Evolutionary conservation across 2,329 filamentous ascomycete species (phyloP), one percentile per base, ranked within the genome.

Genomic region (Pseudogymnoascus pannorum): DNA sequence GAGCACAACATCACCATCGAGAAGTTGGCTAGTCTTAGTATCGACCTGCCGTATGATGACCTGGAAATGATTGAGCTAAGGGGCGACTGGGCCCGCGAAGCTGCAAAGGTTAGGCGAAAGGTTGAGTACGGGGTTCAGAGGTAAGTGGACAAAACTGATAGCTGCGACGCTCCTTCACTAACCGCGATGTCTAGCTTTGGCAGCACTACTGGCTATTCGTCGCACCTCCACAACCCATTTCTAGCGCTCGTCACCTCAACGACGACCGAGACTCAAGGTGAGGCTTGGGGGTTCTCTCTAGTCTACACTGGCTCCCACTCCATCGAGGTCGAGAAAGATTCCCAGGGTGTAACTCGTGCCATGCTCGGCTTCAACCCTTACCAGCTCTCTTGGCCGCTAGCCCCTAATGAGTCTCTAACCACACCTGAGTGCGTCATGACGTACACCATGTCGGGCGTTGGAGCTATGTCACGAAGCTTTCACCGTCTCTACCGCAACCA

Each of bases 141-240:
- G 81, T 81, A 48, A 26, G 40, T 48, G 40, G n/a, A 48, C 12
- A n/a, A 24, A 42, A 22, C 4, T 5, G 24, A 26, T 26, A 2
- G 12, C 3, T 5, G 12, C 11, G 2, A n/a, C 2, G n/a, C 20
- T 24, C 20, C 5, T 48, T 48, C 5, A 3, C 31, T n/a, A 9
- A 24, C 31, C 0, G 11, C 4, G 8, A 24, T 8, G 8, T 4
- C 11, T 16, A 84, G 83, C 5, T 87, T 87, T 68, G 81, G 81
- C 14, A 87, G 84, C 65, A 79, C 76, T 0, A 79, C 78, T 2
- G 85, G 85, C 1, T 87, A 85, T 68, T 84, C 84, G 0, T 87
- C 84, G 0, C 83, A 87, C 65, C 74, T 84, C 1, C 82, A 87
- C 68, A 88, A 88, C 66, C 84, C 85, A 0, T 87, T 87, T 73